Base-by-base conservation (phyloP, 2,329 filamentous ascomycete genomes). In the Xylariaceae sp. region DNA sequence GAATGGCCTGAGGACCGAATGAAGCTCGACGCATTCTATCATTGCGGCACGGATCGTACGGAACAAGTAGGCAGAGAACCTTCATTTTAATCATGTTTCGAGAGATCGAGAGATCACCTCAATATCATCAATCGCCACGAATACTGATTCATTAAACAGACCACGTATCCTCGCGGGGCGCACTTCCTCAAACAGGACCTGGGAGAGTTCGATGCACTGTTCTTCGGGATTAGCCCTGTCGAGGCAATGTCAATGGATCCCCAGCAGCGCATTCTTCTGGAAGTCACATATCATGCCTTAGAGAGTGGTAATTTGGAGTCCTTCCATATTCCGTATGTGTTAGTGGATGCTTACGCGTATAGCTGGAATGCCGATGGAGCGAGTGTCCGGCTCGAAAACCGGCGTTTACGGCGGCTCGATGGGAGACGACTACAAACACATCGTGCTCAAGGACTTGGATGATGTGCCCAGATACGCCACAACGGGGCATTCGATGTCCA, bases 121-220 rank as follows among this genome's bases (percentile, higher is more conserved):
- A 30, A 30, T 7, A 30, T 30, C 29, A n/a, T n/a, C 29, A 30
- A 30, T 30, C 29, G 29, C 7, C 10, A 30, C 10, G 29, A 10
- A n/a, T n/a, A n/a, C 2, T 10, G 29, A 30, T 30, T 30, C 7
- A 30, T 54, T 54, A 36, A 54, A 16, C 53, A n/a, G n/a, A n/a
- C n/a, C n/a, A n/a, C n/a, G n/a, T n/a, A n/a, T 7, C 7, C 16
- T 9, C 45, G 18, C n/a, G 50, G 53, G 1, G 58, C n/a, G 0
- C 53, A 58, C 29, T 60, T 58, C 48, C 39, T 60, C 15, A 8
- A 46, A 4, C 46, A 55, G 2, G 51, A 58, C 34, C 16, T 52
- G 1, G 26, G 40, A 5, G 26, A 16, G 1, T 60, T 60, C 21
- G 58, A 60, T 49, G 58, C 58, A 0, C 5, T 22, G 4, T 60